Conservation (phyloP, 495 filamentous ascomycete species). For the Chaetomium tenue region DNA sequence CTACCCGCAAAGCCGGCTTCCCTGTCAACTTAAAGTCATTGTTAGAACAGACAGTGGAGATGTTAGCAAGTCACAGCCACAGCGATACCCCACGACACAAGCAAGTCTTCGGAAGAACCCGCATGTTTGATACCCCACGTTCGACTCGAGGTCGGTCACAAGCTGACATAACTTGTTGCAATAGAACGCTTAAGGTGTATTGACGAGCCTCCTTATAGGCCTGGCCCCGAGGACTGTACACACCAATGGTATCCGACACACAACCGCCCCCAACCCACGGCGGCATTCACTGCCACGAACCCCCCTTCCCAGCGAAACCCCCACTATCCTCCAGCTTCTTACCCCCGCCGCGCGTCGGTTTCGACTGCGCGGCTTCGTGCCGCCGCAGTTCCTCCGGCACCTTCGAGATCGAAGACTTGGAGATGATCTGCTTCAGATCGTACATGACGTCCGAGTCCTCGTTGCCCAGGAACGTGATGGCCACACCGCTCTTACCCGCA, state of each 20-base stretch:
- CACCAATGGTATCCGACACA: neutral
- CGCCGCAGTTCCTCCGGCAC: constrained; percentile 92
- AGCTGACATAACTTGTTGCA: too few species aligned
- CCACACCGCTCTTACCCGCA: constrained; percentile 96
- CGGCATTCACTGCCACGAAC: constrained; percentile 27
- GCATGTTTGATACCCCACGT: too few species aligned
- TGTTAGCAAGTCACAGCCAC: too few species aligned
- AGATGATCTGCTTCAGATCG: constrained; percentile 94
- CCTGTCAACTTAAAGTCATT: too few species aligned
- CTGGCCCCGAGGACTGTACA: too few species aligned
- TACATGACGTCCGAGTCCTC: constrained; percentile 94
- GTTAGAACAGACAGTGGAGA: too few species aligned
- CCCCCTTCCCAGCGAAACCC: constrained; percentile 35
- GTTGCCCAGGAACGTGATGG: constrained; percentile 92
- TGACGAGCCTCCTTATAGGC: too few species aligned
- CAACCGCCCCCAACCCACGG: neutral
- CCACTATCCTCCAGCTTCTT: constrained; percentile 35
- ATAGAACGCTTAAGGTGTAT: neutral
- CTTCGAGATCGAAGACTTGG: constrained; percentile 82
- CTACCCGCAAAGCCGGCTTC: too few species aligned
- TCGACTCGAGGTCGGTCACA: too few species aligned
- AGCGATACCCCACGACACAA: too few species aligned
- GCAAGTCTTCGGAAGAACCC: too few species aligned
- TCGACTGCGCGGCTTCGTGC: constrained; percentile 93
- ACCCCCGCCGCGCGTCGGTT: constrained; percentile 39